phyloP scores from a whole-genome alignment of 75 land plant species.

The Pinus tabuliformis region DNA sequence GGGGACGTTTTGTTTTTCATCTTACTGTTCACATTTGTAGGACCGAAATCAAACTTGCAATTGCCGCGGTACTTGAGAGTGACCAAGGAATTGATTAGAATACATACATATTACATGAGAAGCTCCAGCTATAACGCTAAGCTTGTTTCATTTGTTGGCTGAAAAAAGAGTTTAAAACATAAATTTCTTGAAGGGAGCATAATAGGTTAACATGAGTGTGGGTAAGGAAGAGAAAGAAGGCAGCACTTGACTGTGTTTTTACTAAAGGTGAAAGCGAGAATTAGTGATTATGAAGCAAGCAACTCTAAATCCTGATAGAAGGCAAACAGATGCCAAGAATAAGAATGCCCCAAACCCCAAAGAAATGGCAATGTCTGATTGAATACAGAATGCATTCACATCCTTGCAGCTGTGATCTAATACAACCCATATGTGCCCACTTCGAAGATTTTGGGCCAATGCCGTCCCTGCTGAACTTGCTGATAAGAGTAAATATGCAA shows the following conservation, averaged over 20 bases:
- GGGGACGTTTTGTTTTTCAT: no score
- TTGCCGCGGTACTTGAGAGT: no score
- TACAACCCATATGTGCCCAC: slow-evolving; percentile 31
- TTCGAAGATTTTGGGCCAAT: slow-evolving; percentile 44
- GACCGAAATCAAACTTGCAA: no score
- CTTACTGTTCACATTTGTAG: no score
- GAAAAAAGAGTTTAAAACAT: no score
- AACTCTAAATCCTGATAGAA: slow-evolving; percentile 73
- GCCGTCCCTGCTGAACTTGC: slow-evolving; percentile 65
- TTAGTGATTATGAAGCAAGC: slow-evolving; percentile 47
- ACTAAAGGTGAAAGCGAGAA: slow-evolving; percentile 34
- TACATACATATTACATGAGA: no score
- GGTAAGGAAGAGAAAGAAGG: no score
- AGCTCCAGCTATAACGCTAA: no score
- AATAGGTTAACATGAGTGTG: no score
- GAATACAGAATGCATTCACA: slow-evolving; percentile 56
- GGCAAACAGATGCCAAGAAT: slow-evolving; percentile 58
- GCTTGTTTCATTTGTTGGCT: no score
- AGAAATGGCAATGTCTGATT: slow-evolving; percentile 57
- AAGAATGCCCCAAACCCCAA: slow-evolving; percentile 71
- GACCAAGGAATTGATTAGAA: no score
- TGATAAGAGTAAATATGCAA: slow-evolving; percentile 71
- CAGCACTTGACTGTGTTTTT: not conserved
- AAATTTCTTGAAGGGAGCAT: no score
- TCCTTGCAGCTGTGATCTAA: slow-evolving; percentile 13